Evolutionary conservation across 2,329 filamentous ascomycete species (phyloP), one percentile per base, ranked within the genome.

Genomic region (Boeremia exigua): DNA sequence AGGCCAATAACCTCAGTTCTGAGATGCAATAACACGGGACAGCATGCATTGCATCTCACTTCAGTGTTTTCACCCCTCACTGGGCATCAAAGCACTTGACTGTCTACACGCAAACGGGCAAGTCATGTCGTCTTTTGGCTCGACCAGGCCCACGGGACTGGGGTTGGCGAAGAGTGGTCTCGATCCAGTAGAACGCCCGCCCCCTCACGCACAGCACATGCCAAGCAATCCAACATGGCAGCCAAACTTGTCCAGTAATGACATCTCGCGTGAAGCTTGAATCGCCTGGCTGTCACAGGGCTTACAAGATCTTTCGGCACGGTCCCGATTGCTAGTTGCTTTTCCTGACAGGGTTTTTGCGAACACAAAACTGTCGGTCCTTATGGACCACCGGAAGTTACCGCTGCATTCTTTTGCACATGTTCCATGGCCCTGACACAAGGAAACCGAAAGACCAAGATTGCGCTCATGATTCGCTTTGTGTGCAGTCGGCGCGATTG

Each of bases 101-200:
- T 44, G 52, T 36, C 56, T 46, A 47, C 46, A 56, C 47, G 32
- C 37, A 51, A 47, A 48, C 37, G 27, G 37, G 32, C 17, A 51
- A 51, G 37, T 48, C 47, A 37, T 38, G 37, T 49, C 29, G 17
- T 19, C 45, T 14, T 39, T 25, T 55, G 49, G 45, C 40, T 46
- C 46, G 45, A 45, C 49, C 39, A 25, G 29, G 38, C 30, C 45
- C 44, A 48, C 48, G 45, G 39, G 57, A 63, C 65, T 52, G 43
- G 65, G 63, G 60, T 66, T 63, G 59, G 63, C 63, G 65, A 67
- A 28, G 28, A 49, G 14, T 50, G 58, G 60, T 56, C 63, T 61
- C 62, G 63, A 66, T 58, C 38, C 52, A 50, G 48, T 32, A 30
- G 49, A 56, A 50, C 29, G 46, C 47, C 38, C 45, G 27, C 15